Evolutionary conservation across 2,329 filamentous ascomycete genomes (phyloP), one percentile per base, ranked within the genome.

Genomic region (Ampelomyces quisqualis): DNA sequence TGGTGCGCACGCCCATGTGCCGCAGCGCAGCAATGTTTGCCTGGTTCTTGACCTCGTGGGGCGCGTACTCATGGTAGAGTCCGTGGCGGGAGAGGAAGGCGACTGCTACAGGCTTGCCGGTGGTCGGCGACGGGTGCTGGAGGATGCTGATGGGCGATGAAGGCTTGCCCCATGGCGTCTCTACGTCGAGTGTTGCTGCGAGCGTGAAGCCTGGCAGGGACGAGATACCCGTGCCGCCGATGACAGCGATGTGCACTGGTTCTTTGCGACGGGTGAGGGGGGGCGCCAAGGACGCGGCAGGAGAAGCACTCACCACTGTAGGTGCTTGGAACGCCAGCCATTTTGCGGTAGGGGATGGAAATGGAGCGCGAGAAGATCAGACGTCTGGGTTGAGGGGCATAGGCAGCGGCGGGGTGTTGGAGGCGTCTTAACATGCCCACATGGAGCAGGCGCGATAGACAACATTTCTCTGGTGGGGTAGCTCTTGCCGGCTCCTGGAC

Each of bases 11-110:
- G 54, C 93, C 93, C 47, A 98, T 77, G 59, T 81, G 84, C 53
- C 93, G 85, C 49, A 98, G 78, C n/a, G 93, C 93, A n/a, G 93
- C 91, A 62, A 98, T 95, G 76, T 97, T 98, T 71, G 93, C 93
- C 51, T 88, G 88, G 53, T 84, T 81, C 45, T 90, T 90, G n/a
- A 98, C 87, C 72, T 98, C 93, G 65, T 96, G 90, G 0, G 93
- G 93, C 5, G 90, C 89, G 55, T 87, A 78, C 70, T 96, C 81
- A 75, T 98, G 93, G 79, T 93, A 78, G 9, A 82, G 68, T 53
- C 93, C 93, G 72, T 98, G 93, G 30, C 93, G 89, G 49, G 90
- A 89, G 56, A 98, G 81, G 77, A 98, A 98, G 40, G 93, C 93
- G 50, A 98, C 73, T 10, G 80, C 77, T 32, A 81, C 77, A 6